Evolutionary conservation across 1,139 yeast species (phyloP), one percentile per base, ranked within the genome.

Genomic region (Hyphopichia khmerensis): DNA sequence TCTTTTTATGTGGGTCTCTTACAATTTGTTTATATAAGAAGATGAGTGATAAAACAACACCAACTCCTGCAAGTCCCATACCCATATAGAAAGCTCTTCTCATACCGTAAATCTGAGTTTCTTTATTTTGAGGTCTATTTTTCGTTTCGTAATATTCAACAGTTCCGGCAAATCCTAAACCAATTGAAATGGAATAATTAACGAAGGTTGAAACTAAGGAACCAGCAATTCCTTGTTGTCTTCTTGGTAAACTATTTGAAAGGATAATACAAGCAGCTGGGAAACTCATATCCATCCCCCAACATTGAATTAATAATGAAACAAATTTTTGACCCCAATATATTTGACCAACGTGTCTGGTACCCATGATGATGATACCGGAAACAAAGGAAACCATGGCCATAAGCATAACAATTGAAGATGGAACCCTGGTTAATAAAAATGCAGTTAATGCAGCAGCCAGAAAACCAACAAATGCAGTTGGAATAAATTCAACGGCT

Each of bases 271-370:
- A 72, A 1, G 78, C 84, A 0, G 87, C 79, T 0, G 88, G 87
- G 57, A 81, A 82, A 40, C 83, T 77, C 67, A 78, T 72, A 55
- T 82, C 87, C 84, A 82, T 80, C 0, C 84, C 87, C 50, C 75
- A 71, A 0, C 82, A 75, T 24, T 68, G 69, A n/a, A 81, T 49
- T 2, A 79, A 37, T 31, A 65, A 48, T 3, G 79, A 61, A 2
- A 79, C 72, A 49, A 82, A 79, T 37, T 73, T 67, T 44, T 76
- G 80, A 2, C 73, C 71, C 84, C 84, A 80, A 55, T 69, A 80
- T 0, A 60, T 67, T 52, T 79, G 80, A 23, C 67, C 60, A 1
- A 63, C 64, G 0, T 78, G 79, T 32, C 75, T 59, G 0, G 77
- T 67, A 0, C 77, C 80, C 57, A 72, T 59, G 18, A 79, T 44